Base-by-base conservation (phyloP, 768 basidiomycete genomes). In the Auricularia sp. region DNA sequence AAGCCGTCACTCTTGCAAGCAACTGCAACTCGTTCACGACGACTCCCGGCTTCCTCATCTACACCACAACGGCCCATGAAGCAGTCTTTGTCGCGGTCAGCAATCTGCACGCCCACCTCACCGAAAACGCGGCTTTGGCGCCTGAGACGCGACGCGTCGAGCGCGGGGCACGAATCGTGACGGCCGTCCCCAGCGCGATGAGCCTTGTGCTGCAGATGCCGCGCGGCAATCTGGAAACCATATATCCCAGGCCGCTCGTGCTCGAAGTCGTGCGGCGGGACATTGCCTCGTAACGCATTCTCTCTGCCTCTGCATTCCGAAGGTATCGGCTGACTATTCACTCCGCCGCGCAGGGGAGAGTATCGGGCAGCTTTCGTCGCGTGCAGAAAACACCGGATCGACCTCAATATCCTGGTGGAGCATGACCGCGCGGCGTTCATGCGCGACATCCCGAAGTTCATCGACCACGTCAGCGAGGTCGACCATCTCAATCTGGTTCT, bases 121-220 rank as follows among this genome's bases (percentile, higher is more conserved):
- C 7, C 4, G 6, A 21, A 1, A 21, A 24, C 24, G 34, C 39
- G 16, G 77, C 35, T 72, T 24, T 65, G 75, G 69, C 72, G 24
- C 89, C 86, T 86, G 86, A 90, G 71, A 83, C 80, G 11, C 82
- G 96, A 47, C 83, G 90, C 21, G 83, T 98, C 1, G 97, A 99
- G 75, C 79, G 97, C 36, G 97, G 97, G 3, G 88, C 92, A 6
- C 78, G 88, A 65, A 94, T 98, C 39, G 94, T 98, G 3, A 85
- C 88, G 0, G 90, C 88, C 13, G 88, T 97, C 0, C 89, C 94
- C 0, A 93, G 88, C 65, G 77, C 85, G 7, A 98, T 95, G 92
- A 87, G 83, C 69, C 75, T 99, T 39, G 90, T 98, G 0, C 77
- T 99, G 10, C 97, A 99, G 76, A 98, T 98, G 96, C 97, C 96